Evolutionary conservation across 2,329 filamentous ascomycete species (phyloP).

Genomic region (Arthroderma sp.): DNA sequence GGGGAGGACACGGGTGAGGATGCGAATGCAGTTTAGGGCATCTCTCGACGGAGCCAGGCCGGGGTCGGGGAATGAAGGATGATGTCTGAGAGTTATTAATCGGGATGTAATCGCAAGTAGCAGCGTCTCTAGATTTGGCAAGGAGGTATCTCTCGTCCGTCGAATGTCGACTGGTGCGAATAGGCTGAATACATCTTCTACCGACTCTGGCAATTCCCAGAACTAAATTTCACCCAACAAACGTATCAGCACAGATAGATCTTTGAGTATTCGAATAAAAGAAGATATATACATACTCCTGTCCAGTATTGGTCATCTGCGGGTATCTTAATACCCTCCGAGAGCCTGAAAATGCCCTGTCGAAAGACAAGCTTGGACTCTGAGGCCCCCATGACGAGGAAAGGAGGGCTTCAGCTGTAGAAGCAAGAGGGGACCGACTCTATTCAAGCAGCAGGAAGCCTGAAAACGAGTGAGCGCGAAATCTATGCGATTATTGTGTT

Average conservation of each 20-base stretch:
- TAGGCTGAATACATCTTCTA: constrained; percentile 92
- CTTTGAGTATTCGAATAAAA: not conserved
- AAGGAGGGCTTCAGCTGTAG: not conserved
- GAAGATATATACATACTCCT: constrained; percentile 47
- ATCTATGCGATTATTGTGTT: no score
- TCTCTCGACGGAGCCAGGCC: constrained; percentile 73
- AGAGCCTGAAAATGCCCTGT: constrained; percentile 90
- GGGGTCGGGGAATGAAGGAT: constrained; percentile 78
- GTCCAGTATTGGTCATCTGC: constrained; percentile 88
- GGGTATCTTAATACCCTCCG: constrained; percentile 78
- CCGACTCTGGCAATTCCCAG: constrained; percentile 91
- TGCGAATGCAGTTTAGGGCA: constrained; percentile 87
- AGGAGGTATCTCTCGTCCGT: constrained; percentile 68
- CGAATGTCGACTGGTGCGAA: constrained; percentile 84
- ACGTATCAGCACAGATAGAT: not conserved
- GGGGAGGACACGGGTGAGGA: constrained; percentile 78
- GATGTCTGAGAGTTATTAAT: constrained; percentile 68
- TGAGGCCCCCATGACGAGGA: constrained; percentile 72
- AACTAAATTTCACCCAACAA: constrained; percentile 46
- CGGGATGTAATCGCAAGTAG: constrained; percentile 72
- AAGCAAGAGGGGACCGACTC: no score
- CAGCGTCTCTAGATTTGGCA: constrained; percentile 82
- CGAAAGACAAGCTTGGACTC: constrained; percentile 99
- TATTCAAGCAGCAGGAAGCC: no score
- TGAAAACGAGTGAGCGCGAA: no score